Evolutionary conservation across 2,329 filamentous ascomycete species (phyloP), one percentile per base, ranked within the genome.

Genomic region (Aspergillus pseudoterreus): DNA sequence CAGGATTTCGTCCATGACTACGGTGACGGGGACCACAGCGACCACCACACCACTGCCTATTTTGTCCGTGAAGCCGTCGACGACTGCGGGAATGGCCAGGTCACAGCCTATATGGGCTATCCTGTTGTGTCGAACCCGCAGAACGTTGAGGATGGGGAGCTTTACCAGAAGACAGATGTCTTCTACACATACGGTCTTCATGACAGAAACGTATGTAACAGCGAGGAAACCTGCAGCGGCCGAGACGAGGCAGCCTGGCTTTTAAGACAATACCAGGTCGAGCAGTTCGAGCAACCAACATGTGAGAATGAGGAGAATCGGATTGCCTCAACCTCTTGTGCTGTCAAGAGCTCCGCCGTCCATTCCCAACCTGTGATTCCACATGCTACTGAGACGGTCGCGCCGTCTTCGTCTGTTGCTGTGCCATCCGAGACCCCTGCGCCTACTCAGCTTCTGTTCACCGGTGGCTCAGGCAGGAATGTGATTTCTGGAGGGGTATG

Each of bases 1-100:
- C 42, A 46, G 15, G 57, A 59, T 36, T 59, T 42, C 43, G 54
- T 53, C 10, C 21, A 55, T 14, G 42, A 27, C 24, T 24, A 24
- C 15, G 51, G 55, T 4, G 46, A 53, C 5, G 51, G 56, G 0
- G 58, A 60, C 27, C 57, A 59, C 24, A 54, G 49, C 27, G 58
- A 60, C 17, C 55, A 60, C 35, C 45, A 56, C 32, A 38, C 53
- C 9, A 46, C 51, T 2, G 58, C 32, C 0, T 57, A 44, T 21
- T 59, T 60, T 35, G 53, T 48, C 4, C 14, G 30, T 4, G 21
- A 49, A 14, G 50, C 52, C 1, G 10, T 51, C 5, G 33, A 42
- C 11, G 8, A 36, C 30, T 19, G 30, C n/a, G 6, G 21, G 19
- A 42, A 46, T 4, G n/a, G 11, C 4, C 33, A 51, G 9, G 15